Conservation (phyloP, 345 rosid genomes). For the Jatropha curcas region DNA sequence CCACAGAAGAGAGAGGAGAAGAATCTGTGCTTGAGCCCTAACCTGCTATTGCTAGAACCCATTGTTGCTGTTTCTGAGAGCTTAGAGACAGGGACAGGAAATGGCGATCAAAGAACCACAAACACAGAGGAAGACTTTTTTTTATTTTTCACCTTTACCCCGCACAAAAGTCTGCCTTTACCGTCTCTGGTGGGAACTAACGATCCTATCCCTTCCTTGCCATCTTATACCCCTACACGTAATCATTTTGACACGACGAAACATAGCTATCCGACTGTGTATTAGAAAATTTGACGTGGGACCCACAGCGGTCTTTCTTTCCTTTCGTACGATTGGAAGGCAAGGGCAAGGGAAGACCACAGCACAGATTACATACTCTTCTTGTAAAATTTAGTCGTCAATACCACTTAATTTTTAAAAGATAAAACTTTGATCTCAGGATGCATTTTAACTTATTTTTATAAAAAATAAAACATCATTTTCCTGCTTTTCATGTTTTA, state of each 20-base stretch:
- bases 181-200: not conserved
- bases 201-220: no score
- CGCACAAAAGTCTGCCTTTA: not conserved
- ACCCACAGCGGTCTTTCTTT: not conserved
- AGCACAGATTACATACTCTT: no score
- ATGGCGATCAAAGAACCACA: not conserved
- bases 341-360: no score
- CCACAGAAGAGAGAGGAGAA: constrained; percentile 14
- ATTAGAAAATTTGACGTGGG: not conserved
- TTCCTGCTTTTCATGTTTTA: no score
- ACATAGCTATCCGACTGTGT: not conserved
- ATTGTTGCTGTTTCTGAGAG: not conserved
- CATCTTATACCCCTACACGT: not conserved
- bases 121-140: not conserved
- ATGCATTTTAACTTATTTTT: no score
- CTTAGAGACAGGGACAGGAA: not conserved
- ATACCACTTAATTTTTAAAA: no score
- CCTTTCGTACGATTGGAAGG: no score
- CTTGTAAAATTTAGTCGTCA: no score
- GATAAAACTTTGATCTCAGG: no score
- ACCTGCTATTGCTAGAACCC: constrained; percentile 24
- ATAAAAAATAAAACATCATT: no score
- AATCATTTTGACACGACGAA: not conserved
- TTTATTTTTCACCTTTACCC: not conserved
- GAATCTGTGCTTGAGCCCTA: not conserved